A percentile compares a stretch with the other conserved stretches of the same genome.
These are phyloP conservation scores for Pyrrhoderma lamaoense DNA, from an alignment of 1,284 basidiomycete species.

Conservation along the genomic window DNA sequence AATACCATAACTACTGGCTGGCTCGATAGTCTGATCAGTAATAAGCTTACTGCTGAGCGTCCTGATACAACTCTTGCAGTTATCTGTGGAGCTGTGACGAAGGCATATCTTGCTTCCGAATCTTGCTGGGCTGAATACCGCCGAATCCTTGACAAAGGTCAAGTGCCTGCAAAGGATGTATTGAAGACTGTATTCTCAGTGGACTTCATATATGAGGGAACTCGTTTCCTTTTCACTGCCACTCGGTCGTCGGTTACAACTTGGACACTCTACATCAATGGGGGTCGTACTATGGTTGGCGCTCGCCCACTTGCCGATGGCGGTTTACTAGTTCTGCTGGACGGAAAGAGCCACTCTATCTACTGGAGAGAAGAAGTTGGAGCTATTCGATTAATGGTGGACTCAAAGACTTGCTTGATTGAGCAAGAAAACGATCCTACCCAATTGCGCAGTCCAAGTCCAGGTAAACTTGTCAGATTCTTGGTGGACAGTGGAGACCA, in stretches of 20 bases:
- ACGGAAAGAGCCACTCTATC: slow-evolving; percentile 93
- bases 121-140: slow-evolving; percentile 92
- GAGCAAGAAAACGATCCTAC: slow-evolving; percentile 99
- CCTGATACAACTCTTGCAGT: slow-evolving; percentile 91
- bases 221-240: slow-evolving; percentile 94
- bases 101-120: slow-evolving; percentile 87
- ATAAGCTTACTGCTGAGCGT: slow-evolving; percentile 93
- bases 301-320: slow-evolving; percentile 91
- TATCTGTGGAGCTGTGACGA: slow-evolving; percentile 95
- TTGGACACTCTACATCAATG: slow-evolving; percentile 97
- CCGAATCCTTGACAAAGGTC: slow-evolving; percentile 94
- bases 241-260: slow-evolving; percentile 82
- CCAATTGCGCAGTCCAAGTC: slow-evolving; percentile 91
- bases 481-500: slow-evolving; percentile 97
- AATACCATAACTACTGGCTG: slow-evolving; percentile 99
- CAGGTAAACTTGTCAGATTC: slow-evolving; percentile 94
- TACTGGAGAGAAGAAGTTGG: slow-evolving; percentile 99
- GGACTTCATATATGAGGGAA: slow-evolving; percentile 97
- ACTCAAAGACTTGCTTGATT: slow-evolving; percentile 95
- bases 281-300: slow-evolving; percentile 85
- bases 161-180: slow-evolving; percentile 91
- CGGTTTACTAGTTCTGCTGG: slow-evolving; percentile 85
- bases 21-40: slow-evolving; percentile 96
- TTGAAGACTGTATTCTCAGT: slow-evolving; percentile 96
- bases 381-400: slow-evolving; percentile 87